Percentiles rank a stretch among this genome's conserved stretches.
phyloP scores from a whole-genome alignment of 2,329 filamentous ascomycete species.

The Alternaria viburni region DNA sequence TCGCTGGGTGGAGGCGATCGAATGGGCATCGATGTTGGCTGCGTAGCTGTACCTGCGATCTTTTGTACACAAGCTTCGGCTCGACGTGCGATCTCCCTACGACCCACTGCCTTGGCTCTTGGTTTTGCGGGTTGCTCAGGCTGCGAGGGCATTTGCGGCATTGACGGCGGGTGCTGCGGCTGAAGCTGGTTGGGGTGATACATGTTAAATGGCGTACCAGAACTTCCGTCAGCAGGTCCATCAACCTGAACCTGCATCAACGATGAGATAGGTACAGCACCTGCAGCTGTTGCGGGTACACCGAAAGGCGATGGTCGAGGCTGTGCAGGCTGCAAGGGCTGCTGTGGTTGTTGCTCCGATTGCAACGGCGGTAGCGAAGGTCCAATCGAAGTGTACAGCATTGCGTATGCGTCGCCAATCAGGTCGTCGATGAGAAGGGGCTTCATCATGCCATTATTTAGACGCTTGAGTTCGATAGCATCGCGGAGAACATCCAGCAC shows the following conservation, averaged over 20 bases:
- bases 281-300: slow-evolving; percentile 1
- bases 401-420: slow-evolving; percentile 87
- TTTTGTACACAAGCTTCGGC: slow-evolving; percentile 63
- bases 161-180: slow-evolving; percentile 18
- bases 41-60: slow-evolving; percentile 37
- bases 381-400: slow-evolving; percentile 72
- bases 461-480: slow-evolving; percentile 72
- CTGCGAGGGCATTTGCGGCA: slow-evolving; percentile 20
- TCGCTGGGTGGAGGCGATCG: slow-evolving; percentile 36
- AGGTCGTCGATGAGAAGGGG: slow-evolving; percentile 85
- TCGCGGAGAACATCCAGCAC: slow-evolving; percentile 70
- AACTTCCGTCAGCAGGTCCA: slow-evolving; percentile 24
- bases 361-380: slow-evolving; percentile 60
- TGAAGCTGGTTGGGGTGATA: slow-evolving; percentile 36
- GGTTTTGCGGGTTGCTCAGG: slow-evolving; percentile 30
- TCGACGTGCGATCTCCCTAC: slow-evolving; percentile 64
- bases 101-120: slow-evolving; percentile 64
- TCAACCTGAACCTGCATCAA: slow-evolving; percentile 44
- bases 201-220: slow-evolving; percentile 31
- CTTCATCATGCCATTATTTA: slow-evolving; percentile 90
- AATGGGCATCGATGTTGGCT: slow-evolving; percentile 41
- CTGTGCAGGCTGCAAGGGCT: slow-evolving; percentile 16
- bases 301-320: slow-evolving; percentile 10
- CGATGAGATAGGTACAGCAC: slow-evolving; percentile 37
- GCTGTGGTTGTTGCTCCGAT: slow-evolving; percentile 49